Evolutionary conservation across 164 flowering plant species (phyloP).

Genomic region (grape (Vitis vinifera)): DNA sequence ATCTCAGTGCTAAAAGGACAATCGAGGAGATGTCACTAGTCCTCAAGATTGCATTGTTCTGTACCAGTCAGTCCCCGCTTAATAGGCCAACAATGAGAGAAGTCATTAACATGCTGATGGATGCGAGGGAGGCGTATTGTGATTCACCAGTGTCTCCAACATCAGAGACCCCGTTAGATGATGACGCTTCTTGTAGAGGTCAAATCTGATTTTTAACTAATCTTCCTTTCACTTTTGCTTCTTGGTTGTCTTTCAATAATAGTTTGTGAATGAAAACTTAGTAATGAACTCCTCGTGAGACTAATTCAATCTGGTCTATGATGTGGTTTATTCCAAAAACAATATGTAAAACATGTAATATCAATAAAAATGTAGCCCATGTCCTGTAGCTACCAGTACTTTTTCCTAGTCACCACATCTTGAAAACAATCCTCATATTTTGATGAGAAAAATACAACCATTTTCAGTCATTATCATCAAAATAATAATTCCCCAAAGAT

Average conservation of each 20-base stretch:
- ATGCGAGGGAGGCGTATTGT: constrained; percentile 35
- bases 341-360: too few species aligned
- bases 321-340: too few species aligned
- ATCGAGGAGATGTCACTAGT: constrained; percentile 47
- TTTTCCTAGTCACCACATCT: too few species aligned
- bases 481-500: too few species aligned
- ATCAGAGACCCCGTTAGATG: constrained; percentile 52
- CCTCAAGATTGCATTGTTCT: constrained; percentile 56
- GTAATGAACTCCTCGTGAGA: too few species aligned
- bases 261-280: background rate
- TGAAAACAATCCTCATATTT: too few species aligned
- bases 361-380: too few species aligned
- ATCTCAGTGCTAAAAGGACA: constrained; percentile 27
- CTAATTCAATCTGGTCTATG: too few species aligned
- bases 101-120: constrained; percentile 48
- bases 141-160: constrained; percentile 37
- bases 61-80: constrained; percentile 50
- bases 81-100: constrained; percentile 67
- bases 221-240: background rate
- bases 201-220: constrained; percentile 4
- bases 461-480: too few species aligned
- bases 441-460: too few species aligned
- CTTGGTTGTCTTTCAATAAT: background rate
- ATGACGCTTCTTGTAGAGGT: constrained; percentile 31
- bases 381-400: too few species aligned